These are phyloP conservation scores for Collybia sordida DNA, from an alignment of 768 basidiomycete species.

Conservation along the genomic window DNA sequence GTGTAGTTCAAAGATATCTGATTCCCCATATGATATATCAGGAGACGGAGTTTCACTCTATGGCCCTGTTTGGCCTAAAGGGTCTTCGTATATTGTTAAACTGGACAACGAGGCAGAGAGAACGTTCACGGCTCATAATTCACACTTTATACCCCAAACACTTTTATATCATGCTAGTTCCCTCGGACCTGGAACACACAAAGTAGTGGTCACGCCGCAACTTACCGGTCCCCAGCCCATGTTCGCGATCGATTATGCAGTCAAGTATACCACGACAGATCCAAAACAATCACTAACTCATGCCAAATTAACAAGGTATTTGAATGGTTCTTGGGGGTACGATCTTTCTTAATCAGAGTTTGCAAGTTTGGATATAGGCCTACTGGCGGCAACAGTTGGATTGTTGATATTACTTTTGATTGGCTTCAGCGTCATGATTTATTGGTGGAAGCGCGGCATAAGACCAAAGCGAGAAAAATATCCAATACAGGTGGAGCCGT, in stretches of 20 bases:
- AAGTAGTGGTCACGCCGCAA: conserved; percentile 4
- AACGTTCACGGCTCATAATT: conserved; percentile 18
- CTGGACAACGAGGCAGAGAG: conserved; percentile 26
- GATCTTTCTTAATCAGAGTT: too few species aligned
- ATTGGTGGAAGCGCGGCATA: too few species aligned
- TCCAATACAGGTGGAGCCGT: too few species aligned
- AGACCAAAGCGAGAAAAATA: too few species aligned
- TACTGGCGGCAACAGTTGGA: too few species aligned
- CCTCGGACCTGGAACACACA: conserved; percentile 5
- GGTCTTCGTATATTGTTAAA: conserved; percentile 31
- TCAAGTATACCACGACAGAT: conserved; percentile 7
- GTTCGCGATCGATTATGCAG: conserved; percentile 12
- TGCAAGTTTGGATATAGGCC: too few species aligned
- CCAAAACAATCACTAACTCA: too few species aligned
- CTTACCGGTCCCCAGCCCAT: conserved; percentile 2
- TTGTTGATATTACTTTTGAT: too few species aligned
- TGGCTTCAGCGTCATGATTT: too few species aligned
- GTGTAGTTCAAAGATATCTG: too few species aligned
- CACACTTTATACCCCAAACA: conserved; percentile 22
- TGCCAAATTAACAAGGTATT: too few species aligned
- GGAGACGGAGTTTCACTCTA: conserved; percentile 45
- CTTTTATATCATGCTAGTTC: conserved; percentile 19
- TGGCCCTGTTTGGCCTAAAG: conserved; percentile 35
- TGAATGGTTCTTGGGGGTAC: too few species aligned
- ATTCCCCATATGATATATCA: conserved; percentile 5